A percentile compares a stretch with the other conserved stretches of the same genome.
Evolutionary conservation across 495 filamentous ascomycete genomes (phyloP).

Genomic region (Daldinia concentrica): DNA sequence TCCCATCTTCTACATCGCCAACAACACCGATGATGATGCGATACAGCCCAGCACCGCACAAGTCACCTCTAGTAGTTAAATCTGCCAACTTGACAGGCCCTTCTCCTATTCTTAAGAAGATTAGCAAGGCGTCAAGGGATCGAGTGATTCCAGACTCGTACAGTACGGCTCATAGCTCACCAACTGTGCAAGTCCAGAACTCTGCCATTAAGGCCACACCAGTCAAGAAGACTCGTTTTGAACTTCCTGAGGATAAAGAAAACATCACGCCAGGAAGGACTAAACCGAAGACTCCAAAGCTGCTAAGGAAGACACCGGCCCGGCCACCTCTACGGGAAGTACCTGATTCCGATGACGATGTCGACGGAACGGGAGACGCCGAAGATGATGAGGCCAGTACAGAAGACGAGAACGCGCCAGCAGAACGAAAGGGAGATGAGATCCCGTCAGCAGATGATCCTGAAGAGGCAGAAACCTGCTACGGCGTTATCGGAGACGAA

Average conservation of each 20-base stretch:
- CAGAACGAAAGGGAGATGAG: neutral
- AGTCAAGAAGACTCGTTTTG: constrained; percentile 32
- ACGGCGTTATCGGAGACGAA: constrained; percentile 48
- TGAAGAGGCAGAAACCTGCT: constrained; percentile 42
- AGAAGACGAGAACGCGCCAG: neutral
- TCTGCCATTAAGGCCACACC: constrained; percentile 33
- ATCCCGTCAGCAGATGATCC: constrained; percentile 16
- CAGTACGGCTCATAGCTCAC: constrained; percentile 45
- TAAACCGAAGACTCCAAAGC: constrained; percentile 36
- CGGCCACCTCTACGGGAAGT: constrained; percentile 46
- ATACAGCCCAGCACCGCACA: constrained; percentile 37
- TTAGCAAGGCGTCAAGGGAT: constrained; percentile 43
- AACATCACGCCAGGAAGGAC: constrained; percentile 44
- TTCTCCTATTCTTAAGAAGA: constrained; percentile 45
- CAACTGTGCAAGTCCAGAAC: constrained; percentile 11
- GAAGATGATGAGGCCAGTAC: constrained; percentile 24
- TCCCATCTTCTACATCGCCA: constrained; percentile 54
- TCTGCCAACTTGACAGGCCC: constrained; percentile 50
- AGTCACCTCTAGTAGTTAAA: constrained; percentile 52
- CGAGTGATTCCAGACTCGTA: constrained; percentile 54
- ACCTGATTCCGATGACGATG: constrained; percentile 56
- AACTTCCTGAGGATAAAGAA: constrained; percentile 43
- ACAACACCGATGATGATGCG: constrained; percentile 48
- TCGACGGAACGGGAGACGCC: constrained; percentile 40
- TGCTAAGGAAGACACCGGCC: constrained; percentile 17